A percentile compares a stretch with the other conserved stretches of the same genome.
Conservation (phyloP, 148 eudicot species). For the Fagopyrum homotropicum region DNA sequence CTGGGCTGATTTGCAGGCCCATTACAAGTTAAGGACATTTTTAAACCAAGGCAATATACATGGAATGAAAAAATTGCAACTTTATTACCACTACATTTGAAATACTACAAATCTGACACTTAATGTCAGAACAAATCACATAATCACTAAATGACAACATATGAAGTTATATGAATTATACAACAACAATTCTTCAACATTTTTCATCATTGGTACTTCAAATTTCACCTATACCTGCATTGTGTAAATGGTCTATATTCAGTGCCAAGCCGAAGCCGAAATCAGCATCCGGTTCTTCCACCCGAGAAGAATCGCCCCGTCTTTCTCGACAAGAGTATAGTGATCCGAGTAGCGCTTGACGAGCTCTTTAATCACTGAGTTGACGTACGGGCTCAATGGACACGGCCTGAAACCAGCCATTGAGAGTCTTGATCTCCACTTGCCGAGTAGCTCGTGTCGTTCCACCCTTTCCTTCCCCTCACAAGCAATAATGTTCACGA, state of each 20-base stretch:
- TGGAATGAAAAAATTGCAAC: not conserved
- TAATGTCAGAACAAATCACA: not conserved
- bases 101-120: not conserved
- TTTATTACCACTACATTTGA: not conserved
- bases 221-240: not conserved
- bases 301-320: slow-evolving; percentile 80
- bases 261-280: slow-evolving; percentile 91
- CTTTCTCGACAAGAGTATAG: slow-evolving; percentile 70
- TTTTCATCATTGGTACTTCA: not conserved
- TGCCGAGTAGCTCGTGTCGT: slow-evolving; percentile 81
- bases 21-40: not conserved
- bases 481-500: slow-evolving; percentile 80
- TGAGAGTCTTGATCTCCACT: slow-evolving; percentile 82
- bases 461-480: slow-evolving; percentile 87
- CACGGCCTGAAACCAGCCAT: slow-evolving; percentile 81
- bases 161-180: not conserved
- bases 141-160: not conserved
- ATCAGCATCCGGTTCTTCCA: slow-evolving; percentile 80
- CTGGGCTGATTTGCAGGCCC: not conserved
- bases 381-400: slow-evolving; percentile 72
- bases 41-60: not conserved
- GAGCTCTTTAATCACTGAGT: slow-evolving; percentile 58
- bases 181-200: not conserved
- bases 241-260: not conserved
- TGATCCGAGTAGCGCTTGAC: slow-evolving; percentile 63